Conservation (phyloP, 306 rosid genomes). For the Albizia julibrissin region DNA sequence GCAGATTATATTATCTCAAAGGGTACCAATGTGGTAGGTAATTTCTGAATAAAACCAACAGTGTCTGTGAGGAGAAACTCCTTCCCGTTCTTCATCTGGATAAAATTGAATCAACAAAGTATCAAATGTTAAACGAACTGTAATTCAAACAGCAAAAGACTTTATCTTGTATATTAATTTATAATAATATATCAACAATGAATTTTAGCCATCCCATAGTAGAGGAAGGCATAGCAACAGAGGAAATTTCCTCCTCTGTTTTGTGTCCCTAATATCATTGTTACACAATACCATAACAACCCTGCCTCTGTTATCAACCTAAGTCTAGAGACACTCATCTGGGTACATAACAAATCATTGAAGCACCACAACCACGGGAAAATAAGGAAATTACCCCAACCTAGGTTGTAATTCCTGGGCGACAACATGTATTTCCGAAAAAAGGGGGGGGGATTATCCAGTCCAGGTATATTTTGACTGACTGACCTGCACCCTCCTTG, state of each 20-base stretch:
- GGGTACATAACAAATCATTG: not conserved
- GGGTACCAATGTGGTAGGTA: constrained; percentile 85
- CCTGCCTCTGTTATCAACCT: not conserved
- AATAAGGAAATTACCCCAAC: not conserved
- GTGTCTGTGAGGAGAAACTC: constrained; percentile 95
- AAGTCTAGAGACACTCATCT: not conserved
- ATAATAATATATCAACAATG: not conserved
- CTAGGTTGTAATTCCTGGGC: not conserved
- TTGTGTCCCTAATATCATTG: not conserved
- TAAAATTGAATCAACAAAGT: constrained; percentile 34
- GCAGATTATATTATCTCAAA: not conserved
- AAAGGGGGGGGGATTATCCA: not conserved
- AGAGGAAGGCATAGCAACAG: not conserved
- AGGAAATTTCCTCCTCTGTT: not conserved
- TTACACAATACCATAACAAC: not conserved
- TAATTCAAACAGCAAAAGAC: constrained; percentile 15
- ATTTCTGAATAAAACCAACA: constrained; percentile 97
- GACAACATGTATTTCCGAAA: not conserved
- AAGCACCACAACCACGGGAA: not conserved
- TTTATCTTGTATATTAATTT: constrained; percentile 7
- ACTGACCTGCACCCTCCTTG: constrained; percentile 95
- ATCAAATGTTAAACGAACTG: constrained; percentile 29
- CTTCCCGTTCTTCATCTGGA: constrained; percentile 87
- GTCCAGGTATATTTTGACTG: constrained; percentile 25
- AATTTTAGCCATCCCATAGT: constrained; percentile 24